Evolutionary conservation across 176 grass and related monocot species (phyloP), one percentile per base, ranked within the genome.

Genomic region (Metroxylon sagu): DNA sequence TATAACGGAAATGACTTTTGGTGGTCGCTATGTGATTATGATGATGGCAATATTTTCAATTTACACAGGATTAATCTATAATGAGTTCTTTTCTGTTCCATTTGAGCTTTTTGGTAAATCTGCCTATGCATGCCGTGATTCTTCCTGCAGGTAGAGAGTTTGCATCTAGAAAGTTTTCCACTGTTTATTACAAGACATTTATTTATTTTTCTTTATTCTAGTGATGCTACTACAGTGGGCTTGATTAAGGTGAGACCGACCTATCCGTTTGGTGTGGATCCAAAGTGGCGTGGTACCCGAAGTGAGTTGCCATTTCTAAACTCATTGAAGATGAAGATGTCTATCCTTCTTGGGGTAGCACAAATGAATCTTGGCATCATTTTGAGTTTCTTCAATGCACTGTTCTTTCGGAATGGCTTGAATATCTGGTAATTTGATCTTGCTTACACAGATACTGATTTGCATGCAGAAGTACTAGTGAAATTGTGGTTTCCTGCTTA

Each of bases 281-380:
- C 84, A 17, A 82, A 72, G 30, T 92, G 93, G 93, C 73, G 83
- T 71, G 93, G 88, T 28, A 85, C 81, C 68, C 78, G 82, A 10
- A 92, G 84, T 0, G 88, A 98, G 76, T 77, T 98, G 48, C 93
- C 79, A 0, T 98, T 98, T 74, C 80, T 98, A 3, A 89, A 92
- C 65, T 98, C 93, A 54, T 50, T 98, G 54, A 98, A 98, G 77
- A 97, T 98, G 87, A 98, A 98, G 83, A 92, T 89, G 93, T 98
- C 93, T 29, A 92, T 98, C 69, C 79, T 98, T 77, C 18, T 98
- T 71, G 93, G 93, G 23, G 87, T 92, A 50, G 67, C 93, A 57
- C 93, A 98, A 85, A 98, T 98, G 93, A 92, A 98, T 73, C 84
- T 98, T 61, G 93, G 93, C 56, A 85, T 98, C 63, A 14, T 83